Evolutionary conservation across 2,329 filamentous ascomycete genomes (phyloP).

Genomic region (Eutypa lata): DNA sequence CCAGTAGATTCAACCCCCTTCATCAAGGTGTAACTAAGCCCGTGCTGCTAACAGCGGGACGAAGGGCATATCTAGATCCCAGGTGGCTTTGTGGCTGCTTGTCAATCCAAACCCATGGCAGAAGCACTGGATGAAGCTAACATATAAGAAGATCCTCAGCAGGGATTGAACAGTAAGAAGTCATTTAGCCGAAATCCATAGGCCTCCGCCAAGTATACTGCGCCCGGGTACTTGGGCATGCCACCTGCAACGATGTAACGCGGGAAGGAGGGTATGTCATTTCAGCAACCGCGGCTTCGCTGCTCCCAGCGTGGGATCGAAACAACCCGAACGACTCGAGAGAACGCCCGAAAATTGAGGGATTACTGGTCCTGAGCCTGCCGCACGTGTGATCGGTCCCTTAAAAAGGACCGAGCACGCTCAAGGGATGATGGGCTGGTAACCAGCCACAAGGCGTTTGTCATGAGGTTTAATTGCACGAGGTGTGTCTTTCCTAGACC

Average conservation of each 20-base stretch:
- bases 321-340: background rate
- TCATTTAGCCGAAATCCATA: background rate
- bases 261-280: background rate
- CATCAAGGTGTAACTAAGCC: too few relatives aligned
- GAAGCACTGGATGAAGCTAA: background rate
- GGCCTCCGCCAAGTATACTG: background rate
- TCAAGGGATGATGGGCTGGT: background rate
- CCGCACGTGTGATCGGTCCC: background rate
- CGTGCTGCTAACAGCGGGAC: too few relatives aligned
- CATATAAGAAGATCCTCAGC: background rate
- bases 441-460: background rate
- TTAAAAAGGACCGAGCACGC: background rate
- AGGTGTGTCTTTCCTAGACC: too few relatives aligned
- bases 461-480: too few relatives aligned
- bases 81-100: too few relatives aligned
- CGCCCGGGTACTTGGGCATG: background rate
- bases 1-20: too few relatives aligned
- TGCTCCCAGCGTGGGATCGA: background rate
- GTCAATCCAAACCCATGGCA: too few relatives aligned
- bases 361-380: background rate
- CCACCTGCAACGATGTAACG: background rate
- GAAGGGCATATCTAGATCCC: too few relatives aligned
- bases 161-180: background rate
- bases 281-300: background rate
- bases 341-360: background rate